Evolutionary conservation across 345 rosid genomes (phyloP).

Genomic region (Dimocarpus longan): DNA sequence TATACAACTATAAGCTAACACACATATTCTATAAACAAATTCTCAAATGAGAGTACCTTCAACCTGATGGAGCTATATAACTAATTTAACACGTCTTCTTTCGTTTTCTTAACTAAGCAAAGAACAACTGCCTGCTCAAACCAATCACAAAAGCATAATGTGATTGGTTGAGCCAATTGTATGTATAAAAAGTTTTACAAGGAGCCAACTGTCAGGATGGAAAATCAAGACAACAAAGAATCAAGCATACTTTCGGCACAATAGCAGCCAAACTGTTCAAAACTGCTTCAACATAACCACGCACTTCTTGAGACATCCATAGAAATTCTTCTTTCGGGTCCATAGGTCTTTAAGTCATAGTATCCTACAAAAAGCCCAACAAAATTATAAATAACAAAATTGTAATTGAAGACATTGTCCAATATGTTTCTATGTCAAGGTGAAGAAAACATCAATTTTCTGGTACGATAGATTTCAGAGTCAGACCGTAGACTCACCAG

Average conservation of each 20-base stretch:
- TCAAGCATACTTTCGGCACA: too few species aligned
- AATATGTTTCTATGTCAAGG: background rate
- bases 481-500: slow-evolving; percentile 58
- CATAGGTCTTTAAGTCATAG: slow-evolving; percentile 71
- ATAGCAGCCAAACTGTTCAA: too few species aligned
- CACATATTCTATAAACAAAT: background rate
- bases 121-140: slow-evolving; percentile 90
- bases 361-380: slow-evolving; percentile 50
- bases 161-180: too few species aligned
- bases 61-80: slow-evolving; percentile 89
- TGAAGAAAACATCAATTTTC: background rate
- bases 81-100: slow-evolving; percentile 97
- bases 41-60: slow-evolving; percentile 8
- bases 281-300: too few species aligned
- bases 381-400: background rate
- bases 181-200: background rate
- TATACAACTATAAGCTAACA: background rate
- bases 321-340: slow-evolving; percentile 85
- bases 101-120: slow-evolving; percentile 96
- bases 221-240: slow-evolving; percentile 11
- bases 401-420: background rate
- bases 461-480: background rate
- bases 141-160: slow-evolving; percentile 24
- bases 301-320: too few species aligned
- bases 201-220: background rate